These are phyloP conservation scores for Phylloporus sp. DNA, from an alignment of 768 basidiomycete genomes.

Conservation along the genomic window DNA sequence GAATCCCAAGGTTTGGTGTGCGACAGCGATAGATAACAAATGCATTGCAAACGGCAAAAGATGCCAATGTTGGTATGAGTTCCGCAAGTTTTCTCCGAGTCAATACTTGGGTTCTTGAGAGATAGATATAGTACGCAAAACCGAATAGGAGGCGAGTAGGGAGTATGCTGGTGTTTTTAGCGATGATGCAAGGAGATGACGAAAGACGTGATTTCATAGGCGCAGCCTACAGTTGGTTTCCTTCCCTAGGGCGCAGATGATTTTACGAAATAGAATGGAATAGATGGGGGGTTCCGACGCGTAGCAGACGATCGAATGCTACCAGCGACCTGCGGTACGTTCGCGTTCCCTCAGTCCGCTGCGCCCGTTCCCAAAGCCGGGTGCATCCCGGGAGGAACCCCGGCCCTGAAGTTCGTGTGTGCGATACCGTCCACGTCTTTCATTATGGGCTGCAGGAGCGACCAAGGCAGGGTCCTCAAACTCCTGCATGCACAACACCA, in stretches of 20 bases:
- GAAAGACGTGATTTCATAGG: slow-evolving; percentile 19
- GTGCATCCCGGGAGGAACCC: slow-evolving; percentile 41
- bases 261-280: slow-evolving; percentile 9
- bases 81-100: slow-evolving; percentile 31
- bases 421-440: slow-evolving; percentile 50
- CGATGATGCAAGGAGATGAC: slow-evolving; percentile 20
- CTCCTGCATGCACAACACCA: slow-evolving; percentile 35
- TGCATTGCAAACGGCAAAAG: slow-evolving; percentile 27
- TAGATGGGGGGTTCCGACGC: neutral
- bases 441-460: slow-evolving; percentile 18
- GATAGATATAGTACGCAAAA: slow-evolving; percentile 35
- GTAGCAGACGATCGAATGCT: slow-evolving; percentile 4
- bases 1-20: slow-evolving; percentile 22
- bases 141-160: slow-evolving; percentile 26
- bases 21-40: slow-evolving; percentile 32
- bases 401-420: slow-evolving; percentile 48
- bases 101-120: slow-evolving; percentile 30
- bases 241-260: slow-evolving; percentile 5
- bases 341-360: slow-evolving; percentile 53
- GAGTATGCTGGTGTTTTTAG: slow-evolving; percentile 25
- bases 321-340: slow-evolving; percentile 28
- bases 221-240: slow-evolving; percentile 21
- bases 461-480: slow-evolving; percentile 30
- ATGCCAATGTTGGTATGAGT: slow-evolving; percentile 30
- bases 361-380: slow-evolving; percentile 59